These are phyloP conservation scores for Aspergillus olivimuriae DNA, from an alignment of 495 filamentous ascomycete species.

Conservation along the genomic window DNA sequence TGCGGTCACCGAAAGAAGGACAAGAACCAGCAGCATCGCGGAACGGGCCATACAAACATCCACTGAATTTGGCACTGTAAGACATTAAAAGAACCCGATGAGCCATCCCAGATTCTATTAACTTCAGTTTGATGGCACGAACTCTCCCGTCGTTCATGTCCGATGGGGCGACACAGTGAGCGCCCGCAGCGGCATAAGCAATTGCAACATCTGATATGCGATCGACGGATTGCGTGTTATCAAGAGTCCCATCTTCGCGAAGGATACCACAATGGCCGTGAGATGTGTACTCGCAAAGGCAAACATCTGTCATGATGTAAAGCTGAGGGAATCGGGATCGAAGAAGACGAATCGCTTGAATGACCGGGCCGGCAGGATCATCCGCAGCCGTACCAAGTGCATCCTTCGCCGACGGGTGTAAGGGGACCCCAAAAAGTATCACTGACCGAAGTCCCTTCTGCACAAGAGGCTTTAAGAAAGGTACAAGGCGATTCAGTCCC, in stretches of 20 bases:
- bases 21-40: conserved; percentile 89
- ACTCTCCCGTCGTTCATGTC: conserved; percentile 99
- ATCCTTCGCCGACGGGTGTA: conserved; percentile 75
- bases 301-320: conserved; percentile 88
- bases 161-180: conserved; percentile 92
- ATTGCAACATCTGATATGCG: conserved; percentile 89
- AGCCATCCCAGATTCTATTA: conserved; percentile 85
- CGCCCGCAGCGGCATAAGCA: conserved; percentile 87
- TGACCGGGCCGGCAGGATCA: conserved; percentile 87
- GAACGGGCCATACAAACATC: conserved; percentile 95
- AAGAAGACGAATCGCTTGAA: conserved; percentile 73
- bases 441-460: conserved; percentile 85
- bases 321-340: conserved; percentile 77
- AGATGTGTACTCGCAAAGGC: conserved; percentile 97
- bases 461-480: conserved; percentile 79
- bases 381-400: conserved; percentile 89
- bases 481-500: conserved; percentile 77
- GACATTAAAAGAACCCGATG: conserved; percentile 92
- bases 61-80: conserved; percentile 94
- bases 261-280: conserved; percentile 97
- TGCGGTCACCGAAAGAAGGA: conserved; percentile 88
- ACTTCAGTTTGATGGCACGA: conserved; percentile 89
- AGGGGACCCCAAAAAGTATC: conserved; percentile 91
- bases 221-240: conserved; percentile 87
- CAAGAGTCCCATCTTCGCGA: conserved; percentile 81